A percentile compares a stretch with the other conserved stretches of the same genome.
Conservation (phyloP, 768 basidiomycete species). For the Omphalotus guepiniiformis region DNA sequence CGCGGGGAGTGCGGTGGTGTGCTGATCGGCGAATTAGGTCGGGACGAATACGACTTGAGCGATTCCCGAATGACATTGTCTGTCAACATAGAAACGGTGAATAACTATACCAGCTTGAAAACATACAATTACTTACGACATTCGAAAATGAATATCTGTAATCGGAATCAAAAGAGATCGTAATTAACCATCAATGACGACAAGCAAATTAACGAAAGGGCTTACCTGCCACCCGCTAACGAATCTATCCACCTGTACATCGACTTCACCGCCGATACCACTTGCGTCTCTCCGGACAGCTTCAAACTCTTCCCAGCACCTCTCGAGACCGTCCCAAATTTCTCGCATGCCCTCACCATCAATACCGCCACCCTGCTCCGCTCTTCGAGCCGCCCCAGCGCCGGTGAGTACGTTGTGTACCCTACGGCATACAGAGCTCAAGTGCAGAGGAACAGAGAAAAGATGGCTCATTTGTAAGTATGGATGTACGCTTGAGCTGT, state of each 20-base stretch:
- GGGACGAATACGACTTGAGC: slow-evolving; percentile 53
- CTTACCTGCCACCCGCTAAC: slow-evolving; percentile 85
- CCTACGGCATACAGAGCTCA: slow-evolving; percentile 72
- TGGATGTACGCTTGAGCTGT: slow-evolving; percentile 27
- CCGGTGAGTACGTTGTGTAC: slow-evolving; percentile 81
- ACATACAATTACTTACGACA: slow-evolving; percentile 52
- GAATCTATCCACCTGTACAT: slow-evolving; percentile 46
- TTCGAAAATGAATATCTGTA: slow-evolving; percentile 85
- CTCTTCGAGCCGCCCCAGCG: slow-evolving; percentile 58
- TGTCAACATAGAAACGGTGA: slow-evolving; percentile 19
- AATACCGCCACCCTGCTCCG: slow-evolving; percentile 40
- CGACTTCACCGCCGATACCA: slow-evolving; percentile 35
- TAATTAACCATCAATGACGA: slow-evolving; percentile 4
- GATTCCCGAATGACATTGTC: slow-evolving; percentile 87
- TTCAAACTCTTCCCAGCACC: slow-evolving; percentile 84
- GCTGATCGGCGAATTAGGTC: slow-evolving; percentile 36
- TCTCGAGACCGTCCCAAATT: slow-evolving; percentile 83
- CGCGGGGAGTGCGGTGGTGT: slow-evolving; percentile 35
- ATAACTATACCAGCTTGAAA: slow-evolving; percentile 3
- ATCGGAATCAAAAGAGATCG: slow-evolving; percentile 14
- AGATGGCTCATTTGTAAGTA: slow-evolving; percentile 55
- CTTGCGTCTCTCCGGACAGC: slow-evolving; percentile 34
- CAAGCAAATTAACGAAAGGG: slow-evolving; percentile 10
- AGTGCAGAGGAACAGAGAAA: slow-evolving; percentile 66
- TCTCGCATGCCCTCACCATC: slow-evolving; percentile 64